A percentile compares a stretch with the other conserved stretches of the same genome.
Evolutionary conservation across 163 green algal species (phyloP).

Genomic region (Volvox carteri): DNA sequence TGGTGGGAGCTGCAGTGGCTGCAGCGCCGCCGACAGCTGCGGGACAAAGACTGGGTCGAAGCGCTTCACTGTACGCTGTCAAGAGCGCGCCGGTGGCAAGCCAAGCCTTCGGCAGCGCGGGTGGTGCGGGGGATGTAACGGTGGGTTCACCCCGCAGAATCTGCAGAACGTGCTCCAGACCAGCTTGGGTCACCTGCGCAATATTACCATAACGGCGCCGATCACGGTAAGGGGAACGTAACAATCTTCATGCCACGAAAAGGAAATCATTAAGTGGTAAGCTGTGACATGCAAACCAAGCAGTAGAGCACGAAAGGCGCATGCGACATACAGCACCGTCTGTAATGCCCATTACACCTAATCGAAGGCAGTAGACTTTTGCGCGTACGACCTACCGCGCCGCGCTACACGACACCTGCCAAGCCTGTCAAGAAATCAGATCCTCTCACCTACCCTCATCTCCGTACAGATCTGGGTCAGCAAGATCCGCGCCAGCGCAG

Average conservation of each 20-base stretch:
- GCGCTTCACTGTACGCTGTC: background rate
- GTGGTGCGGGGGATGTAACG: conserved; percentile 1
- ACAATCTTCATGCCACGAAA: no score
- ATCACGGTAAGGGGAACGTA: no score
- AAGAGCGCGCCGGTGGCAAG: conserved; percentile 18
- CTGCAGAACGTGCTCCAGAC: background rate
- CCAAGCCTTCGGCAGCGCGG: conserved; percentile 33
- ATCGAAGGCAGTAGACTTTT: no score
- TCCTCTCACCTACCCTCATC: conserved; percentile 41
- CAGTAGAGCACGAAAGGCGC: no score
- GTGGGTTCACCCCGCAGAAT: conserved; percentile 21
- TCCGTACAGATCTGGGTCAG: conserved; percentile 21
- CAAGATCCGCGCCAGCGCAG: conserved; percentile 7
- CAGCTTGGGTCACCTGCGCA: background rate
- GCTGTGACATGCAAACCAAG: no score
- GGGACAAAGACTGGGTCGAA: background rate
- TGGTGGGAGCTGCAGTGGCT: background rate
- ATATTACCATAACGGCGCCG: no score
- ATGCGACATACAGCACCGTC: no score
- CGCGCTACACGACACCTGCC: no score
- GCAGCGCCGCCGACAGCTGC: background rate
- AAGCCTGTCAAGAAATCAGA: no score
- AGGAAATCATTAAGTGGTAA: no score
- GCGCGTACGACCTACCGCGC: no score
- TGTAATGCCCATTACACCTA: no score